These are phyloP conservation scores for Roridomyces roridus DNA, from an alignment of 768 basidiomycete species.

Conservation along the genomic window DNA sequence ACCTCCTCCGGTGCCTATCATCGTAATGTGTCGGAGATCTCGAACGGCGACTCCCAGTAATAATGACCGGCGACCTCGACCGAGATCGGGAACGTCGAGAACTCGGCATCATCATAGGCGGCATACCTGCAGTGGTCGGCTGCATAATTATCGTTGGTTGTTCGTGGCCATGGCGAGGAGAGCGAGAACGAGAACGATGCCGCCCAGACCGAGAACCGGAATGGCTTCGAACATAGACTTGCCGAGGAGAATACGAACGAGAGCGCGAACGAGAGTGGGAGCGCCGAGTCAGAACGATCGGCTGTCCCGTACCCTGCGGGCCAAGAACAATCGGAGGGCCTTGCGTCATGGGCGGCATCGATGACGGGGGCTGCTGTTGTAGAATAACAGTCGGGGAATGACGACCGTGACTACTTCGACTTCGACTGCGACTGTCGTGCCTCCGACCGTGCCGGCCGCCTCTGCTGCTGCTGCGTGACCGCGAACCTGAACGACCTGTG, in stretches of 20 bases:
- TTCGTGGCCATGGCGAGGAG: not conserved
- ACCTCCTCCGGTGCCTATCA: not conserved
- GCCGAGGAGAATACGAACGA: constrained; percentile 7
- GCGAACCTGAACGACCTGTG: not conserved
- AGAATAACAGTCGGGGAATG: constrained; percentile 14
- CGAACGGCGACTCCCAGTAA: too few species aligned
- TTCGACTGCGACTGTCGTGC: constrained; percentile 3
- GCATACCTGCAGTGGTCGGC: not conserved
- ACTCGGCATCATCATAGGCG: not conserved
- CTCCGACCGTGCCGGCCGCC: not conserved
- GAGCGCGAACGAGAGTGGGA: constrained; percentile 17
- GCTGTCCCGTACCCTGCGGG: constrained; percentile 2
- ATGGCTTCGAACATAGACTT: not conserved
- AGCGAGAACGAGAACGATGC: constrained; percentile 8
- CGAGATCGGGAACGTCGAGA: constrained; percentile 27
- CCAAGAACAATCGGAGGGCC: constrained; percentile 1
- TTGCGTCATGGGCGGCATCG: not conserved
- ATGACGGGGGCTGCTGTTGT: not conserved
- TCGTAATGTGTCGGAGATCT: not conserved
- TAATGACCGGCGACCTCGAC: too few species aligned
- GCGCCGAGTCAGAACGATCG: not conserved
- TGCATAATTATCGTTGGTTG: not conserved
- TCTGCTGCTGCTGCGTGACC: not conserved
- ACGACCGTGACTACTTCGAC: constrained; percentile 1
- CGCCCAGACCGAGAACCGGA: not conserved